Evolutionary conservation across 139 green algal species (phyloP).

Genomic region (Chlamydomonas eustigma): DNA sequence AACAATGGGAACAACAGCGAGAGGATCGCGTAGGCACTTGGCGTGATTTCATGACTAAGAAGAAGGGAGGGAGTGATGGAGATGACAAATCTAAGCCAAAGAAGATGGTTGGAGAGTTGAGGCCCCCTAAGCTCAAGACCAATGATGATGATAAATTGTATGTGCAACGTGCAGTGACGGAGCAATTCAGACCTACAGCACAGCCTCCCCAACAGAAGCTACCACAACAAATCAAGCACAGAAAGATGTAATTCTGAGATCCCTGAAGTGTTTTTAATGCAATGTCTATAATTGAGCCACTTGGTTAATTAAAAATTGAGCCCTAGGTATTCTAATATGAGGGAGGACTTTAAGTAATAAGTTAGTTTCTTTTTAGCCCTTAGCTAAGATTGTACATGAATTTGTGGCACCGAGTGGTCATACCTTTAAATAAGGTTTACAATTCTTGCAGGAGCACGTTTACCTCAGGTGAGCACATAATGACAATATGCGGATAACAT

Average conservation of each 20-base stretch:
- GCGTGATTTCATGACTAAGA: conserved; percentile 65
- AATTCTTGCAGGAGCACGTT: too few species aligned
- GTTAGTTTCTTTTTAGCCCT: too few species aligned
- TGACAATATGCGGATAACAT: too few species aligned
- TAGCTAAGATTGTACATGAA: too few species aligned
- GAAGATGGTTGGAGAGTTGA: conserved; percentile 49
- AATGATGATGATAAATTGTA: conserved; percentile 78
- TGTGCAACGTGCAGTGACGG: conserved; percentile 51
- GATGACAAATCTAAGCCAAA: conserved; percentile 20
- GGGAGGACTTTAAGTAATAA: too few species aligned
- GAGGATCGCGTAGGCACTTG: conserved; percentile 73
- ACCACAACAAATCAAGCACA: not conserved
- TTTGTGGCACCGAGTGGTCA: too few species aligned
- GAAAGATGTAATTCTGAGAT: not conserved
- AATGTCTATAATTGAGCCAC: too few species aligned
- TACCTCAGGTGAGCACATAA: too few species aligned
- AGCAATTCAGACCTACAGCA: conserved; percentile 9
- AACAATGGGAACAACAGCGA: conserved; percentile 79
- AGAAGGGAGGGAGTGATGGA: conserved; percentile 25
- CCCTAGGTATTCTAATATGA: too few species aligned
- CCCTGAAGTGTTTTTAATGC: too few species aligned
- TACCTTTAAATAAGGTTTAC: too few species aligned
- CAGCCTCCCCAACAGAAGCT: conserved; percentile 3
- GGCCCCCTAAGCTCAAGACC: conserved; percentile 56
- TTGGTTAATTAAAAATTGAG: too few species aligned